Evolutionary conservation across 176 grass and related monocot species (phyloP), one percentile per base, ranked within the genome.

Genomic region (Carex cristatella): DNA sequence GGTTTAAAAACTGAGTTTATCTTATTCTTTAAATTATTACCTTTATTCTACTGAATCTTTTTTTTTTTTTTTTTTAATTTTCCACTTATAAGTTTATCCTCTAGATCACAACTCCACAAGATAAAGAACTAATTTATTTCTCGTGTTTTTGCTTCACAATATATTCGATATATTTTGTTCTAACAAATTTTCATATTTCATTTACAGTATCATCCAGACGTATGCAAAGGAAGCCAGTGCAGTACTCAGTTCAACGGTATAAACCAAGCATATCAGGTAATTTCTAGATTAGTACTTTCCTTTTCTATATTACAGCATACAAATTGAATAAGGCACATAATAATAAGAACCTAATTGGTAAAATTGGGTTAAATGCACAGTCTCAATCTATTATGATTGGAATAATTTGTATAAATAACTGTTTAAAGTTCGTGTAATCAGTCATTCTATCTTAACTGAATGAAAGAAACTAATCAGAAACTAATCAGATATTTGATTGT

Each of bases 201-300:
- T 30, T 79, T 68, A 70, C 85, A 90, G 88, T 90, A 90, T 86
- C 88, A 90, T 84, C 88, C 88, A 38, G 88, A 90, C 19, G 88
- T 90, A 13, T 90, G 85, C 65, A 90, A 87, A 86, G 88, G 80
- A 48, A 84, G 61, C 61, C 73, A 90, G 49, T 84, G 85, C 72
- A 7, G 62, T 69, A 44, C 86, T 64, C 88, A 84, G 35, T 90
- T 90, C 71, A 72, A 90, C 59, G 70, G 61, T 14, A 90, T 90
- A 3, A 86, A 90, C 33, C 80, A 86, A 80, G 88, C 88, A 61
- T 90, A 90, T 84, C 78, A 90, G 75, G 88, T 90, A 70, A 86
- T 73, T 86, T 57, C 35, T 53, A n/a, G 15, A 48, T 28, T 33
- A 4, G 0, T 10, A 32, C 9, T 27, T 27, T 74, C 7, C 46